A percentile compares a stretch with the other conserved stretches of the same genome.
Evolutionary conservation across 805 yeast genomes (phyloP).

Genomic region (Zygotorulaspora danielsina): DNA sequence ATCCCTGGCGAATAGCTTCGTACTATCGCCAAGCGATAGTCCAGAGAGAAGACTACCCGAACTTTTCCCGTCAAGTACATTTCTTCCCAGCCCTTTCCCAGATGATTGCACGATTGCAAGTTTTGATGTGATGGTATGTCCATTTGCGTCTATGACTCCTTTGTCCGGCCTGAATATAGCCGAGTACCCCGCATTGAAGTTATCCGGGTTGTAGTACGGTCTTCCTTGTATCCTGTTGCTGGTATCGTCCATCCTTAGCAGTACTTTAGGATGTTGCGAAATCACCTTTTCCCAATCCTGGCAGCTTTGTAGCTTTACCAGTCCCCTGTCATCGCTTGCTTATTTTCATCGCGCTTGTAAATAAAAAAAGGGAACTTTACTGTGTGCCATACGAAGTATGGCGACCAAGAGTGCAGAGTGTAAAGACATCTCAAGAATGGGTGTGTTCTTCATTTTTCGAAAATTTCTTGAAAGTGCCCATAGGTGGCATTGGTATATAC

Average conservation of each 20-base stretch:
- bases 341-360: not conserved
- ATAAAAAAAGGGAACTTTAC: too few relatives aligned
- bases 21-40: constrained; percentile 9
- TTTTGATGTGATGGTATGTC: constrained; percentile 39
- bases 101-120: constrained; percentile 32
- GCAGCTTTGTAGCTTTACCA: constrained; percentile 1
- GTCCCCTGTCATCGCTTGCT: too few relatives aligned
- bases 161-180: constrained; percentile 58
- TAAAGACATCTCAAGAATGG: too few relatives aligned
- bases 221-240: constrained; percentile 38
- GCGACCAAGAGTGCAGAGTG: too few relatives aligned
- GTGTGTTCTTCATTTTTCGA: too few relatives aligned
- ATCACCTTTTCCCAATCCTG: not conserved
- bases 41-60: constrained; percentile 12
- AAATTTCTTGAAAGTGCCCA: too few relatives aligned
- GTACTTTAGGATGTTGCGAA: not conserved
- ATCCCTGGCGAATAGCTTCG: constrained; percentile 15
- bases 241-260: constrained; percentile 12
- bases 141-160: constrained; percentile 52
- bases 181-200: constrained; percentile 60
- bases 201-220: constrained; percentile 68
- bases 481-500: too few relatives aligned
- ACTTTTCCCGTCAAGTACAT: constrained; percentile 1
- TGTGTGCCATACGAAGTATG: too few relatives aligned
- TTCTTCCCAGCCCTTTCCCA: constrained; percentile 9